These are phyloP conservation scores for Herpetomonas samuelpessoai DNA, from an alignment of 208 protist genomes.

Conservation along the genomic window DNA sequence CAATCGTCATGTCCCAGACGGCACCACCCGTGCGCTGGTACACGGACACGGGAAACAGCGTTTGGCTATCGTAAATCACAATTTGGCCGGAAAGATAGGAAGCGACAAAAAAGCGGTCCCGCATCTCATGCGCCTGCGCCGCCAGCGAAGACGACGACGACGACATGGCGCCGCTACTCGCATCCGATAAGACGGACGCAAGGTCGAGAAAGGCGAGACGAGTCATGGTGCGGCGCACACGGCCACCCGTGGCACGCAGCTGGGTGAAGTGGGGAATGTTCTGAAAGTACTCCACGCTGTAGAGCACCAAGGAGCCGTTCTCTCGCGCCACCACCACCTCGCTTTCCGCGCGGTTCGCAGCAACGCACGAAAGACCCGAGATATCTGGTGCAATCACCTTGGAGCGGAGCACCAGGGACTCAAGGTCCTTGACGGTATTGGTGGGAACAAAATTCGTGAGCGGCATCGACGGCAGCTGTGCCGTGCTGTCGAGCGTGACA, in stretches of 20 bases:
- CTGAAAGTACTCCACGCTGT: slow-evolving; percentile 60
- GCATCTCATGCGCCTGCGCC: background rate
- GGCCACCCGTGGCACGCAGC: slow-evolving; percentile 73
- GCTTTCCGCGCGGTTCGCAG: slow-evolving; percentile 42
- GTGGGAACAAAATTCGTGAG: background rate
- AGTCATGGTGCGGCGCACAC: slow-evolving; percentile 64
- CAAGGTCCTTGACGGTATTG: slow-evolving; percentile 17
- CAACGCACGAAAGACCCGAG: slow-evolving; percentile 71
- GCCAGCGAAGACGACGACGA: background rate
- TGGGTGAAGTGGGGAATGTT: slow-evolving; percentile 79
- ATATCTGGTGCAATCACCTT: slow-evolving; percentile 85
- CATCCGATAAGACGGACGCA: slow-evolving; percentile 1
- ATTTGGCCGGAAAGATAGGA: slow-evolving; percentile 83
- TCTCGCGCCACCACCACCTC: slow-evolving; percentile 76
- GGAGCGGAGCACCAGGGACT: slow-evolving; percentile 42
- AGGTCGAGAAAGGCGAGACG: slow-evolving; percentile 46
- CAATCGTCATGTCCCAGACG: slow-evolving; percentile 66
- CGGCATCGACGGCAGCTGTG: slow-evolving; percentile 1
- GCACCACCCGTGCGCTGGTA: slow-evolving; percentile 80
- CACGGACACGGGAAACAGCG: slow-evolving; percentile 68
- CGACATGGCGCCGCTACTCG: background rate
- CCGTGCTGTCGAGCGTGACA: background rate
- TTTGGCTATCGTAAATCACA: slow-evolving; percentile 66
- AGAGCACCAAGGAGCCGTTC: slow-evolving; percentile 76
- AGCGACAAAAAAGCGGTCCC: slow-evolving; percentile 33